Evolutionary conservation across 2,329 filamentous ascomycete genomes (phyloP), one percentile per base, ranked within the genome.

Genomic region (Fusarium odoratissimum): DNA sequence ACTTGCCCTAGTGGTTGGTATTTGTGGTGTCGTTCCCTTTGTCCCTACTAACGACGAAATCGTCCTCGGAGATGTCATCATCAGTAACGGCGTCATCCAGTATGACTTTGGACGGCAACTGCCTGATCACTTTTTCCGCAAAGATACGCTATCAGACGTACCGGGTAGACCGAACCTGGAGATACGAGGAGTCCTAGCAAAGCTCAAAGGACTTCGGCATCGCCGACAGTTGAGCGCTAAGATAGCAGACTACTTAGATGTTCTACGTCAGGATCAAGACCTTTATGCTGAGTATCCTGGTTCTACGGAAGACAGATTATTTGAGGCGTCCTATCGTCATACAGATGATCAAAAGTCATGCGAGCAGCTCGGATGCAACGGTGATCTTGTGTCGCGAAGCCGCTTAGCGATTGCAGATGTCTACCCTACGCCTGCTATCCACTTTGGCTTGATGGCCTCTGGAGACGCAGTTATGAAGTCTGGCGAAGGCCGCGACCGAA

Each of bases 21-120:
- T 40, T 13, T 40, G 19, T 40, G 19, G 38, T 5, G 38, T 40
- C 1, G 19, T 13, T 8, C 38, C 38, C 1, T 40, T 40, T 12
- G 7, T 1, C 0, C 38, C 3, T 4, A 5, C 3, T 8, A 13
- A 13, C 0, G 38, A 21, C 3, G 38, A 40, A 21, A 21, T 40
- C 6, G 38, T 40, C 1, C 38, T 40, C 6, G 19, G 38, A 21
- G 38, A 40, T 40, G 11, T 40, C 2, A 13, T 40, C 7, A 21
- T 40, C 11, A 40, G 38, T 40, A 1, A 40, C 11, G 38, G 38
- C 0, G 4, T 40, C 4, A 1, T 40, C 4, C 19, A 40, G 11
- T 40, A 13, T 8, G 38, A 40, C 7, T 21, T 40, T 8, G 19
- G 38, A 40, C 11, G 38, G 19, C 38, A 13, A 8, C 19, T 40